Conservation (phyloP, 148 eudicot genomes). For the Chenopodium formosanum region DNA sequence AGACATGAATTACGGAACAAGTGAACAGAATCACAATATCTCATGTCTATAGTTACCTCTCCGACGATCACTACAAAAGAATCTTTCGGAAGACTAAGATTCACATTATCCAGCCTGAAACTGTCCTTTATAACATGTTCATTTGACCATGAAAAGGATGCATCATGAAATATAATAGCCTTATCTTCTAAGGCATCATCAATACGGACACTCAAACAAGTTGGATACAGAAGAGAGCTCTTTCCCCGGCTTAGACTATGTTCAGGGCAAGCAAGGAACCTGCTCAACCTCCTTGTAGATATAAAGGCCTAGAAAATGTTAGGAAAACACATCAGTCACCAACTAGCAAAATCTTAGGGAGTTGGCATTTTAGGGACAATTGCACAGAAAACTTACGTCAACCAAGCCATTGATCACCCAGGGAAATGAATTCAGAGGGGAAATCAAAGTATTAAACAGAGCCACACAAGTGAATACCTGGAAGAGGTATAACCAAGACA, state of each 20-base stretch:
- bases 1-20: not conserved
- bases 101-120: constrained; percentile 53
- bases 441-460: constrained; percentile 84
- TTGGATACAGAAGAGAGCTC: constrained; percentile 28
- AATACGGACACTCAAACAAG: constrained; percentile 35
- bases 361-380: not conserved
- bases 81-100: constrained; percentile 68
- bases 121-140: constrained; percentile 36
- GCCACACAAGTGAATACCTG: constrained; percentile 99
- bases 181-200: constrained; percentile 35
- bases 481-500: constrained; percentile 27
- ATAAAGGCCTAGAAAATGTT: constrained; percentile 56
- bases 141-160: constrained; percentile 75
- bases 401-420: constrained; percentile 98
- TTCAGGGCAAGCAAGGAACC: constrained; percentile 71
- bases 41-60: constrained; percentile 51
- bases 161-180: constrained; percentile 60
- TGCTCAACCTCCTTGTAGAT: constrained; percentile 75
- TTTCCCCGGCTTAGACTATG: constrained; percentile 32
- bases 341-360: not conserved
- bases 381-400: constrained; percentile 63
- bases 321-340: constrained; percentile 14
- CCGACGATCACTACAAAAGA: constrained; percentile 76
- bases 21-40: not conserved
- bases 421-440: constrained; percentile 94